Base-by-base conservation (phyloP, 768 basidiomycete species). In the Dioszegia crocea region DNA sequence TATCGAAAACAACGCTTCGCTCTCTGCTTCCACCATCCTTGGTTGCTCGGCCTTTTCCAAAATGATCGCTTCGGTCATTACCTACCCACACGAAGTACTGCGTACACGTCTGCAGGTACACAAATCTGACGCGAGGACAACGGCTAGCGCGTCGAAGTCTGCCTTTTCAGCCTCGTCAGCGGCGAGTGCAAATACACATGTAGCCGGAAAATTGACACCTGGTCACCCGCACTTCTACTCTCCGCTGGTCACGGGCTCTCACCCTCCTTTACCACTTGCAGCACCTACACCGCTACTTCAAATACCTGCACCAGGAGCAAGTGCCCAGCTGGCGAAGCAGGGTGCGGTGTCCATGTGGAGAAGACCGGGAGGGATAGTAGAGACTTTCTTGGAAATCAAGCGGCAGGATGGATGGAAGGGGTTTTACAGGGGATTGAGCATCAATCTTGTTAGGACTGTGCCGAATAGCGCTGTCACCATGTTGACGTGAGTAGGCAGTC, bases 81-180 rank as follows among this genome's bases (percentile, higher is more conserved):
- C 96, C 31, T 99, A 99, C 76, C 96, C 96, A 0, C 96, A 99
- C 78, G 96, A 99, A 77, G 96, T 99, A 43, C 83, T 99, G 33
- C 88, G 96, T n/a, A 98, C 96, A n/a, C 85, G 94, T 4, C 79
- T 98, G 47, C 96, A 99, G 77, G 93, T 94, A 21, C 75, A 76
- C 40, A 73, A 73, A 50, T 54, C 27, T 2, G 33, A 12, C 9
- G 30, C 38, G 48, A 51, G 14, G 50, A 9, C 48, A 19, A 2
- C 51, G 17, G 16, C 60, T 11, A 48, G 51, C 11, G 3, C 38
- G 4, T 24, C 58, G 24, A 44, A 58, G 14, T 43, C 51, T 24
- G 23, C 44, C 9, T 19, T n/a, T n/a, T n/a, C n/a, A n/a, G n/a
- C 11, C n/a, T 19, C 56, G 5, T n/a, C 48, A 19, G 41, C 50